phyloP scores from a whole-genome alignment of 768 basidiomycete genomes.

The Galerina sulciceps region DNA sequence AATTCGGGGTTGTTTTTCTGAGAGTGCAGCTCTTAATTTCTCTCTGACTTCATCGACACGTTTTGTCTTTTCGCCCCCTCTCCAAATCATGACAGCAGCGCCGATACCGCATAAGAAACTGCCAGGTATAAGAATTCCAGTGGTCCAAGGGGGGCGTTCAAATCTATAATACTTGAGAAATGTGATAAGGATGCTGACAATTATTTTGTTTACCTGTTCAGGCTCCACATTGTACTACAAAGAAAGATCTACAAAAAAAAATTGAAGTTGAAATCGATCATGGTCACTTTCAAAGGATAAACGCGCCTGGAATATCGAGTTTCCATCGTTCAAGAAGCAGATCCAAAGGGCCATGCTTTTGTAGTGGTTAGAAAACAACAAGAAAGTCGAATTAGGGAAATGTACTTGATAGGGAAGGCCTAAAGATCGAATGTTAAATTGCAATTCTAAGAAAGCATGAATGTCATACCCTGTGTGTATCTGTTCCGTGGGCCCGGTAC shows the following conservation, averaged over 20 bases:
- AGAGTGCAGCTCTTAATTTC: conserved; percentile 54
- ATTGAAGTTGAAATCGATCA: background rate
- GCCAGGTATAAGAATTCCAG: conserved; percentile 69
- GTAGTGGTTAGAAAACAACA: background rate
- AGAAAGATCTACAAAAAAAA: conserved; percentile 50
- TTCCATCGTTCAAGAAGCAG: conserved; percentile 72
- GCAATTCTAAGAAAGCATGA: background rate
- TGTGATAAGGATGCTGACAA: background rate
- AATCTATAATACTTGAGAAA: conserved; percentile 40
- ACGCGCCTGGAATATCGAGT: conserved; percentile 78
- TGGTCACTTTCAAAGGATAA: background rate
- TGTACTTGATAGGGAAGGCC: conserved; percentile 74
- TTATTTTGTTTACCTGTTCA: conserved; percentile 57
- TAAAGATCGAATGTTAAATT: conserved; percentile 26
- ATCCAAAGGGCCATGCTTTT: conserved; percentile 71
- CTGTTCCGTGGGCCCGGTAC: conserved; percentile 86
- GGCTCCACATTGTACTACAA: conserved; percentile 81
- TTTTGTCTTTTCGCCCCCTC: conserved; percentile 71
- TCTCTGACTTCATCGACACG: conserved; percentile 67
- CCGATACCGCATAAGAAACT: conserved; percentile 80
- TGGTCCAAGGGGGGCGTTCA: conserved; percentile 70
- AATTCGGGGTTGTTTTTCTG: conserved; percentile 23
- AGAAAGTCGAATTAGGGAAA: background rate
- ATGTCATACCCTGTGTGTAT: conserved; percentile 69
- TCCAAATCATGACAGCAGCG: conserved; percentile 76